Evolutionary conservation across 768 basidiomycete genomes (phyloP).

Genomic region (Suillus sp.): DNA sequence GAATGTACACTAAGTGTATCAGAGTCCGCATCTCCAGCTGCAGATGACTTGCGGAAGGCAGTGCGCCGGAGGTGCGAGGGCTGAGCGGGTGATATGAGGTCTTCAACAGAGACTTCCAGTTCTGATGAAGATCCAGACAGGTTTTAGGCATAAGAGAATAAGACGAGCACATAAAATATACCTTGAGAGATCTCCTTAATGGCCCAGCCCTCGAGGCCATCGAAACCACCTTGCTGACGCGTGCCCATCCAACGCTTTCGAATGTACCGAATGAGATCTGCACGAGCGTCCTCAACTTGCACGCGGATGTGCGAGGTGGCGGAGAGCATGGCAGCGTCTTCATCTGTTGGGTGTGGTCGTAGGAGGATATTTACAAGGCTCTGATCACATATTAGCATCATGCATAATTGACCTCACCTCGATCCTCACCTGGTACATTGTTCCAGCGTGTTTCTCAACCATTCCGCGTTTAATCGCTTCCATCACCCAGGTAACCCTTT

Average conservation of each 20-base stretch:
- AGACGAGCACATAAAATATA: conserved; percentile 13
- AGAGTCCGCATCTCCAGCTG: conserved; percentile 33
- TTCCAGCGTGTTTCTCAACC: conserved; percentile 61
- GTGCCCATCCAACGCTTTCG: conserved; percentile 77
- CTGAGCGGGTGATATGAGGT: conserved; percentile 57
- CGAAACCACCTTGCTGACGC: conserved; percentile 78
- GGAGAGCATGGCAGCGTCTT: conserved; percentile 61
- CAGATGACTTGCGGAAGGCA: conserved; percentile 7
- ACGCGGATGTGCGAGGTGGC: conserved; percentile 70
- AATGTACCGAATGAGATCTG: conserved; percentile 57
- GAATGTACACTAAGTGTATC: conserved; percentile 50
- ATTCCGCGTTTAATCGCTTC: conserved; percentile 62
- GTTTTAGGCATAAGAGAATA: neutral
- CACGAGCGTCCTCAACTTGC: conserved; percentile 70
- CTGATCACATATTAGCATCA: conserved; percentile 37
- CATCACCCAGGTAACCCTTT: conserved; percentile 79
- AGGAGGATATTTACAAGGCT: conserved; percentile 76
- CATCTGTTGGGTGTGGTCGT: conserved; percentile 61
- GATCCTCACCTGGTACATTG: conserved; percentile 71
- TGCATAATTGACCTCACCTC: neutral
- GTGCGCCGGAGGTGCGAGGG: conserved; percentile 22
- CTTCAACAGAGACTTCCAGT: conserved; percentile 78
- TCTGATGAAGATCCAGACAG: conserved; percentile 43
- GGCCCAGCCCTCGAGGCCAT: conserved; percentile 81
- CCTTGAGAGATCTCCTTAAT: conserved; percentile 73